These are phyloP conservation scores for Strobilomyces dryophilus DNA, from an alignment of 768 basidiomycete genomes.

Conservation along the genomic window DNA sequence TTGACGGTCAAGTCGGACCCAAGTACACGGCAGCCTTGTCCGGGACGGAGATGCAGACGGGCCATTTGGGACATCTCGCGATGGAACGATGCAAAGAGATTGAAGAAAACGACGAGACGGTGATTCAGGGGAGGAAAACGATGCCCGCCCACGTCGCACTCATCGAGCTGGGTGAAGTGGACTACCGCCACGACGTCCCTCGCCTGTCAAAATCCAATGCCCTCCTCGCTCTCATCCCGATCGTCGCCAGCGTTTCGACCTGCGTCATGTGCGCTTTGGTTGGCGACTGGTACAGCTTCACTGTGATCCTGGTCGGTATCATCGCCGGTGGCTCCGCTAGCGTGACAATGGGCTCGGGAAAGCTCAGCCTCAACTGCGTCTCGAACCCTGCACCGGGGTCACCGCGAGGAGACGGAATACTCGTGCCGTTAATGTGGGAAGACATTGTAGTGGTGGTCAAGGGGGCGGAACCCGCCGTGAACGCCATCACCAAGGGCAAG, in stretches of 20 bases:
- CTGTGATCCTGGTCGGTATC: constrained; percentile 30
- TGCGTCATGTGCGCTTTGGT: constrained; percentile 22
- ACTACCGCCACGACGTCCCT: constrained; percentile 1
- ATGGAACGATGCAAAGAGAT: constrained; percentile 18
- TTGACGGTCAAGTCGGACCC: constrained; percentile 27
- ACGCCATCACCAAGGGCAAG: constrained; percentile 27
- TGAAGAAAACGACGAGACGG: not conserved
- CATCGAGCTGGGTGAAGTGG: constrained; percentile 10
- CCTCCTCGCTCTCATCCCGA: constrained; percentile 22
- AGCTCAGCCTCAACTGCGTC: constrained; percentile 12
- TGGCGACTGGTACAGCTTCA: constrained; percentile 30
- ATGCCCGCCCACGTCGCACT: constrained; percentile 15
- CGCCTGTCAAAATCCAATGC: not conserved
- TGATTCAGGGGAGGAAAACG: constrained; percentile 14
- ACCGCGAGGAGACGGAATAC: constrained; percentile 27
- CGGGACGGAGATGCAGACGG: constrained; percentile 26
- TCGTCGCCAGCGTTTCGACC: constrained; percentile 19
- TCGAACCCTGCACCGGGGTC: constrained; percentile 11
- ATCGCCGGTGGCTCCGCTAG: constrained; percentile 27
- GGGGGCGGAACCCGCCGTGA: constrained; percentile 26
- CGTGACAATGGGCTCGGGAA: constrained; percentile 24
- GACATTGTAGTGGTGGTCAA: constrained; percentile 25
- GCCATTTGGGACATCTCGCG: constrained; percentile 26
- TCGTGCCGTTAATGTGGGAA: constrained; percentile 9
- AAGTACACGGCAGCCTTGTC: constrained; percentile 24